These are phyloP conservation scores for Aspergillus leporis DNA, from an alignment of 495 filamentous ascomycete genomes.

Conservation along the genomic window DNA sequence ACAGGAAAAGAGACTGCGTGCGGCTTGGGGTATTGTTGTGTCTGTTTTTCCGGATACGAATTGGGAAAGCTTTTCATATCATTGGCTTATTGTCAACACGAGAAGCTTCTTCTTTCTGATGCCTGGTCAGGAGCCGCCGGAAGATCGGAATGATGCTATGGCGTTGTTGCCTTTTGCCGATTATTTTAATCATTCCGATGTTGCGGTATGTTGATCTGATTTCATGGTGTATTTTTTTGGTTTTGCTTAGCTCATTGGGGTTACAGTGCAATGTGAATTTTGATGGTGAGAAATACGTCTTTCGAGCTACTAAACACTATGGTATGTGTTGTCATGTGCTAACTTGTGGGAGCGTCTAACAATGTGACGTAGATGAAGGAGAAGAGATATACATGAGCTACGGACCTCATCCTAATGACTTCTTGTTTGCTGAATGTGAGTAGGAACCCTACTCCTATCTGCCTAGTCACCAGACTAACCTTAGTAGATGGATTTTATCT, in stretches of 20 bases:
- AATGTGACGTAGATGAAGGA: constrained; percentile 40
- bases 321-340: constrained; percentile 29
- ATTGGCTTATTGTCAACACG: constrained; percentile 83
- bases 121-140: constrained; percentile 49
- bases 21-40: constrained; percentile 58
- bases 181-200: constrained; percentile 79
- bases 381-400: constrained; percentile 83
- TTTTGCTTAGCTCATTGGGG: constrained; percentile 4
- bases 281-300: constrained; percentile 57
- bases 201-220: constrained; percentile 32
- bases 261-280: constrained; percentile 63
- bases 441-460: neutral
- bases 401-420: constrained; percentile 77
- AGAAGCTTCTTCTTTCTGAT: constrained; percentile 76
- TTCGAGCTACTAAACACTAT: constrained; percentile 57
- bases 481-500: constrained; percentile 72
- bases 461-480: constrained; percentile 1
- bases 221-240: neutral
- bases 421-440: constrained; percentile 74
- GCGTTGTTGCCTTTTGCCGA: constrained; percentile 83
- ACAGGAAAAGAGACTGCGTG: constrained; percentile 62
- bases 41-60: constrained; percentile 53
- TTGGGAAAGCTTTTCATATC: constrained; percentile 60
- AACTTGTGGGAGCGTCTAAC: constrained; percentile 5
- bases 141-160: constrained; percentile 68